Evolutionary conservation across 495 filamentous ascomycete species (phyloP), one percentile per base, ranked within the genome.

Genomic region (Copromyces sp.): DNA sequence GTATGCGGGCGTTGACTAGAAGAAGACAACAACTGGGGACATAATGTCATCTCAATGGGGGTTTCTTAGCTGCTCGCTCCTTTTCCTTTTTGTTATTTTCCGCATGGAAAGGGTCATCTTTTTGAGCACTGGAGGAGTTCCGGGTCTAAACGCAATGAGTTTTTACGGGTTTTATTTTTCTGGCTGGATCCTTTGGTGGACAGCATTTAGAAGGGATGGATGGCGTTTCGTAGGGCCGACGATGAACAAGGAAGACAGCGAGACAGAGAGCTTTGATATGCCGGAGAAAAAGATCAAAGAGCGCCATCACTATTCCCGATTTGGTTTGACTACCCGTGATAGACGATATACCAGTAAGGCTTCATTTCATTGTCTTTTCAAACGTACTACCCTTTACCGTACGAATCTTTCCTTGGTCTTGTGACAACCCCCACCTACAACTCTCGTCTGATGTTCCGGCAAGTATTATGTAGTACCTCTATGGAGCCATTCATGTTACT

Each of bases 1-100:
- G 70, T 94, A 94, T 79, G 96, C 94, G 39, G 93, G 92, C 32
- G 87, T 93, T 6, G 92, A 93, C 69, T 93, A 83, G 53, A 65
- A 9, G 14, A 16, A 65, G 29, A 65, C 29, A 17, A 17, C 3
- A 65, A 65, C 14, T 35, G 6, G 29, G 6, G 53, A 65, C 3
- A 35, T 1, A 5, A 2, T 6, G 29, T 35, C 29, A 65, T 17
- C 29, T 17, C 7, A 37, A 0, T 29, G 7, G 3, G 29, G 12
- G 29, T 37, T 16, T 9, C 53, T 65, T 65, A 6, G 3, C 35
- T 2, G 9, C 29, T 65, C 32, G 29, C 53, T 65, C 9, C 29
- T 65, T 65, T 37, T 65, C 3, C 53, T 65, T 61, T 35, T 65
- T 35, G 53, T 65, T 35, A 35, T 65, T 16, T 32, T 65, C 53